A percentile compares a stretch with the other conserved stretches of the same genome.
phyloP scores from a whole-genome alignment of 1,284 basidiomycete species.

The Albatrellus sp. region DNA sequence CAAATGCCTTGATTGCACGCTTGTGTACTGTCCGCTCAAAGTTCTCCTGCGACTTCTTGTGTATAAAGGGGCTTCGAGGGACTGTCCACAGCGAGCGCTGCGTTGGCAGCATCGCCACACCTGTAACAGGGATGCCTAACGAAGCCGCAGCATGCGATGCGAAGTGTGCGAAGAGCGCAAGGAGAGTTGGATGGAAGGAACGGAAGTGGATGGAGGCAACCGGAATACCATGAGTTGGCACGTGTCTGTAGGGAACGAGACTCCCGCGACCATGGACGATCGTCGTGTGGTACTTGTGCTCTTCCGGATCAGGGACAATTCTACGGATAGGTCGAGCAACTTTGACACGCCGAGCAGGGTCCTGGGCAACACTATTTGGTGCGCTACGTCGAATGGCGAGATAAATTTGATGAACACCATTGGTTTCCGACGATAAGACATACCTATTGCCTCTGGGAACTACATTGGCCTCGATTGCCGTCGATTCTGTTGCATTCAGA shows the following conservation, averaged over 20 bases:
- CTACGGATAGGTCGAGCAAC: slow-evolving; percentile 4
- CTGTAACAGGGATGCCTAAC: slow-evolving; percentile 74
- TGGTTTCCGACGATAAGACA: background rate
- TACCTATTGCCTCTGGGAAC: background rate
- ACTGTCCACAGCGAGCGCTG: slow-evolving; percentile 83
- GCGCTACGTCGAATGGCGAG: background rate
- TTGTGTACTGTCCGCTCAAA: slow-evolving; percentile 82
- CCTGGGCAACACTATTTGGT: background rate
- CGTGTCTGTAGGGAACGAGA: slow-evolving; percentile 40
- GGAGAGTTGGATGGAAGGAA: slow-evolving; percentile 54
- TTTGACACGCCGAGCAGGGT: background rate
- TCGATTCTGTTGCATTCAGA: background rate
- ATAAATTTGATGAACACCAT: background rate
- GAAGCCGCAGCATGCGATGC: slow-evolving; percentile 74
- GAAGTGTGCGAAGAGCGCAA: slow-evolving; percentile 81
- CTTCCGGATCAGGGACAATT: slow-evolving; percentile 9
- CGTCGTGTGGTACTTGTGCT: slow-evolving; percentile 18
- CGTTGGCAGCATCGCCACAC: slow-evolving; percentile 61
- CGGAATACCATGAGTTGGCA: slow-evolving; percentile 61
- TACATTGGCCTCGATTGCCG: background rate
- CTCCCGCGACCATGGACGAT: slow-evolving; percentile 48
- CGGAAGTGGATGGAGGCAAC: slow-evolving; percentile 80
- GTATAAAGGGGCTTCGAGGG: slow-evolving; percentile 74
- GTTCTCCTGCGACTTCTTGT: slow-evolving; percentile 96
- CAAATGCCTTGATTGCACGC: slow-evolving; percentile 83